A percentile compares a stretch with the other conserved stretches of the same genome.
These are phyloP conservation scores for Chloris gayana DNA, from an alignment of 176 grass and related monocot genomes.

Conservation along the genomic window DNA sequence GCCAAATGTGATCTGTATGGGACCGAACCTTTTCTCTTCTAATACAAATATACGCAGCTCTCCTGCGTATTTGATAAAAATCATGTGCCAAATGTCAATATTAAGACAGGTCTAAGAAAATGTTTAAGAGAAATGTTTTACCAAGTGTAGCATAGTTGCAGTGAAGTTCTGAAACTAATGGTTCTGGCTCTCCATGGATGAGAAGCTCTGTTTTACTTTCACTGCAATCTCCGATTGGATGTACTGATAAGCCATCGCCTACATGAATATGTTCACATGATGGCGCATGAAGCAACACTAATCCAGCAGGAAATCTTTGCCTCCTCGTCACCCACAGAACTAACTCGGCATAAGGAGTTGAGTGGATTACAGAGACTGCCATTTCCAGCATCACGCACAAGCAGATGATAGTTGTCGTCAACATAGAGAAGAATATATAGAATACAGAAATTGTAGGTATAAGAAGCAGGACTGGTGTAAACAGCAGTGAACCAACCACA, in stretches of 20 bases:
- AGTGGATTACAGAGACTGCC: conserved; percentile 67
- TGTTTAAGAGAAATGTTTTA: conserved; percentile 43
- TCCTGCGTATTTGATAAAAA: too few relatives aligned
- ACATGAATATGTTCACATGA: conserved; percentile 35
- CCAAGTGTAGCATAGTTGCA: conserved; percentile 74
- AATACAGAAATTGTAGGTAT: conserved; percentile 85
- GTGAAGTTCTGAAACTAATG: conserved; percentile 60
- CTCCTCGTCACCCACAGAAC: conserved; percentile 60
- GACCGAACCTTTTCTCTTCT: too few relatives aligned
- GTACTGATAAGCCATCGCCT: conserved; percentile 23
- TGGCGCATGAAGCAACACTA: conserved; percentile 62
- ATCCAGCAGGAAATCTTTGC: conserved; percentile 80
- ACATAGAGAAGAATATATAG: conserved; percentile 92
- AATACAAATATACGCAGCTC: too few relatives aligned
- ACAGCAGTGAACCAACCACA: conserved; percentile 90
- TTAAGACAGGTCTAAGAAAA: conserved; percentile 17
- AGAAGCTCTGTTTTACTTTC: conserved; percentile 27
- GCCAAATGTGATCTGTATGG: too few relatives aligned
- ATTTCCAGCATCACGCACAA: conserved; percentile 65
- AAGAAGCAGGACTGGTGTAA: conserved; percentile 88
- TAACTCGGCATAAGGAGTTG: conserved; percentile 70
- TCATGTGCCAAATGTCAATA: conserved; percentile 4
- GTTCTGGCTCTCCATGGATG: conserved; percentile 31
- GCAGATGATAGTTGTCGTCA: conserved; percentile 64
- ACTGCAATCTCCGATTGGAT: conserved; percentile 13